phyloP scores from a whole-genome alignment of 139 green algal species.

The Astrephomene gubernaculifera region DNA sequence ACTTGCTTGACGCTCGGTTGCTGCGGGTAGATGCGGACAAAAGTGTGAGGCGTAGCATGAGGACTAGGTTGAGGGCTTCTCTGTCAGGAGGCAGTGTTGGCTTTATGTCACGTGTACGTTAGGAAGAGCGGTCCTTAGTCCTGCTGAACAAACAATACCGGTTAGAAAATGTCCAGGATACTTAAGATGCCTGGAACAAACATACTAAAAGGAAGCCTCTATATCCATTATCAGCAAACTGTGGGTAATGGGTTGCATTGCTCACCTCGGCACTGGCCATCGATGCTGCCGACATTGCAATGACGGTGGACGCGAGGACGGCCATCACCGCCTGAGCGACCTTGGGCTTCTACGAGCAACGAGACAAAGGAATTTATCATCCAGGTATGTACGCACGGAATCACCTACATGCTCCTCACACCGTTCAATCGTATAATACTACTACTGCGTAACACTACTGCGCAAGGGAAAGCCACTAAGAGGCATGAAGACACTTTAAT shows the following conservation, averaged over 20 bases:
- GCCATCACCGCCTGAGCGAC: constrained; percentile 18
- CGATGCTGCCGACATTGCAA: constrained; percentile 1
- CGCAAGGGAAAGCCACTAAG: neutral
- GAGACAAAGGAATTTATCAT: neutral
- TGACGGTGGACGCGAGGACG: constrained; percentile 10
- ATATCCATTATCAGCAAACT: too few species aligned
- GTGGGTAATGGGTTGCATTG: too few species aligned
- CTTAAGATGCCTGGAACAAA: too few species aligned
- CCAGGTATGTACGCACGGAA: neutral
- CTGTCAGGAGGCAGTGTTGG: too few species aligned
- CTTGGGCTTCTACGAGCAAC: constrained; percentile 24
- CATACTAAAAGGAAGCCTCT: too few species aligned
- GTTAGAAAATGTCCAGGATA: too few species aligned
- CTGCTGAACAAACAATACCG: too few species aligned
- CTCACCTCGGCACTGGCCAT: constrained; percentile 12
- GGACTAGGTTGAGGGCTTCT: too few species aligned
- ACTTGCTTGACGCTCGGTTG: constrained; percentile 32
- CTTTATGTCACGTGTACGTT: too few species aligned
- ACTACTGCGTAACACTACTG: neutral
- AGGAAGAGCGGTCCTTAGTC: too few species aligned
- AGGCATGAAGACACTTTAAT: neutral
- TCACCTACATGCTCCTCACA: neutral
- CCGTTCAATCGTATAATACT: neutral
- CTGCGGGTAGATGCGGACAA: too few species aligned
- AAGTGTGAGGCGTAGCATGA: too few species aligned